Evolutionary conservation across 116 monocot genomes (phyloP), one percentile per base, ranked within the genome.

Genomic region (Cymodocea nodosa): DNA sequence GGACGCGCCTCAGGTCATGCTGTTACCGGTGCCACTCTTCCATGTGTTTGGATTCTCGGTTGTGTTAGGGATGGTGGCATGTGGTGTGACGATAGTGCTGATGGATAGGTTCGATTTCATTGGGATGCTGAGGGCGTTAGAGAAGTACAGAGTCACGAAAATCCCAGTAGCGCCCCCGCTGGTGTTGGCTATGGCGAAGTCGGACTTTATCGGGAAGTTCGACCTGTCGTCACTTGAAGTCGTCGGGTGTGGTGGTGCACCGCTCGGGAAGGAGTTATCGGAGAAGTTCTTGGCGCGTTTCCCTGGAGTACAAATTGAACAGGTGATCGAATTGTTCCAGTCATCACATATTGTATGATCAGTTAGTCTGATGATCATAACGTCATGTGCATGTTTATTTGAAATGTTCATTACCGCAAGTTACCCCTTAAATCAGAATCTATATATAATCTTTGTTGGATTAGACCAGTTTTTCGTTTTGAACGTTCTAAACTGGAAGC

Each of bases 31-130:
- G 7, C 94, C 86, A 9, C 54, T 86, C 49, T 94, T 89, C 73
- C 94, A 94, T 59, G 82, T 86, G 20, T 89, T 77, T 56, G 94
- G 89, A 14, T 69, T 84, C 66, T 53, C 74, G 69, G 66, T 80
- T 76, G 12, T 78, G 23, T 25, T 89, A 9, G 58, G 74, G 7
- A 13, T 49, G n/a, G 68, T 78, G 35, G 55, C 74, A 4, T 10
- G 74, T 39, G 86, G 78, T 59, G 66, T 75, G 40, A 86, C 86
- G 6, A 62, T 68, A 49, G 89, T 89, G 70, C 67, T 86, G 64
- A 84, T 84, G 78, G 76, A 77, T 60, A 53, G 86, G 56, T 86
- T 86, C 74, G 80, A 86, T 13, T 80, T 89, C 60, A 51, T 23
- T 48, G 76, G 68, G 35, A 81, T 82, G 94, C 69, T 86, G 18